These are phyloP conservation scores for Xerocomellus intermedius DNA, from an alignment of 768 basidiomycete genomes.

Conservation along the genomic window DNA sequence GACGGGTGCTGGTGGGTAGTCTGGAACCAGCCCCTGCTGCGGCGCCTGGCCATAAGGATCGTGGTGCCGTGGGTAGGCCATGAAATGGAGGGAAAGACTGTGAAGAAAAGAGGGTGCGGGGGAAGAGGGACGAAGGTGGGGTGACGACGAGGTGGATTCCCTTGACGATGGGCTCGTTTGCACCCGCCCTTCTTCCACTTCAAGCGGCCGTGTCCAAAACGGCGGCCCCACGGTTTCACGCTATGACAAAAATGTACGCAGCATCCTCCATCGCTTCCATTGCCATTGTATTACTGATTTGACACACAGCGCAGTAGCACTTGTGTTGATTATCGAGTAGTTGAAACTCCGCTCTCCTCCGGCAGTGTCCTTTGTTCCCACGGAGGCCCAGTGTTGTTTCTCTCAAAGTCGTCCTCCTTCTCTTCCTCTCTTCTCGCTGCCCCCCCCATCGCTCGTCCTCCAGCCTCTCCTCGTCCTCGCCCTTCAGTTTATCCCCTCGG, in stretches of 20 bases:
- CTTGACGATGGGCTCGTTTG: slow-evolving; percentile 4
- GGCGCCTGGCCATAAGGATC: slow-evolving; percentile 42
- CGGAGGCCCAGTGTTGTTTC: slow-evolving; percentile 46
- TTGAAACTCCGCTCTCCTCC: slow-evolving; percentile 46
- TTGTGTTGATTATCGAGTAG: slow-evolving; percentile 12
- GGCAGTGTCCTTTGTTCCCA: slow-evolving; percentile 31
- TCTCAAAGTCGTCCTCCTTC: slow-evolving; percentile 33
- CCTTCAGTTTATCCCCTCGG: slow-evolving; percentile 17
- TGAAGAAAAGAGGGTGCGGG: background rate
- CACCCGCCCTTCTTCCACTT: background rate
- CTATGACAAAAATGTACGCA: too few species aligned
- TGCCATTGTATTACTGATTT: background rate
- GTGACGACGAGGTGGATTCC: slow-evolving; percentile 7
- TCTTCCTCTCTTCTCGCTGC: slow-evolving; percentile 31
- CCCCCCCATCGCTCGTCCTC: slow-evolving; percentile 27
- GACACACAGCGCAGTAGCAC: background rate
- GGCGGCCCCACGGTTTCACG: background rate
- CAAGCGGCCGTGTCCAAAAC: background rate
- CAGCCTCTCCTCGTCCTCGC: slow-evolving; percentile 13
- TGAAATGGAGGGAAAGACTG: slow-evolving; percentile 20
- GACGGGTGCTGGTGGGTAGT: slow-evolving; percentile 36
- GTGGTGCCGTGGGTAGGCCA: slow-evolving; percentile 55
- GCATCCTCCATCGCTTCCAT: too few species aligned
- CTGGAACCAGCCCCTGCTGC: slow-evolving; percentile 33
- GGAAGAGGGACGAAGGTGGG: background rate